Evolutionary conservation across 2,329 filamentous ascomycete species (phyloP), one percentile per base, ranked within the genome.

Genomic region (Paecilomyces sp.): DNA sequence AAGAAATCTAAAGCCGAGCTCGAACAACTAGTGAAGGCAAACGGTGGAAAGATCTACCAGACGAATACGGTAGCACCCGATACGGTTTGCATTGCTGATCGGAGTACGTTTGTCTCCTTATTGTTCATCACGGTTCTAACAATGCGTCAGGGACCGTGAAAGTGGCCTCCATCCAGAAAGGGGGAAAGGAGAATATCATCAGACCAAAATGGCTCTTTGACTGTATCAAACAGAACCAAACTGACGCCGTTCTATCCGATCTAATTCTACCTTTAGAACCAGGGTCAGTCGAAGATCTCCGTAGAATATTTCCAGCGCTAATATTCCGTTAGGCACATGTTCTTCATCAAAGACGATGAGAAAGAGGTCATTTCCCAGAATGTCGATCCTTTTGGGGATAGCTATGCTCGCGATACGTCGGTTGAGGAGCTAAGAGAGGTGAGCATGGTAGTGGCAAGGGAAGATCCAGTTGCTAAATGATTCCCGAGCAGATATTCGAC

Each of bases 191-290:
- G 6, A 87, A 91, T 65, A 88, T 99, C 56, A 81, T 97, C 59
- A 85, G 85, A 24, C 89, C 92, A 0, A 82, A 80, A 5, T 99
- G 94, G 94, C 77, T 97, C 2, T 79, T 90, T 30, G 92, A 97
- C 72, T 94, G 91, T 67, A 80, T 96, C 34, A 82, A 83, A 33
- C 82, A 82, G 61, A 80, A 78, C 53, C 81, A 87, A 63, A 68
- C 74, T 51, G 84, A 87, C 65, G 69, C 70, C 1, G 72, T 85
- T 73, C 74, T 82, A 64, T 57, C 79, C 1, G 82, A 81, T 3
- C 80, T 83, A 3, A 82, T 88, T 12, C 74, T 96, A 7, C 83
- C 96, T 0, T 77, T 83, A 3, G 86, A 89, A 62, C 80, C 83
- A 22, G 76, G 78, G 74, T 77, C 70, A 58, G 58, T 54, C 18